Evolutionary conservation across 2,329 filamentous ascomycete genomes (phyloP).

Genomic region (Delphinella strobiligena): DNA sequence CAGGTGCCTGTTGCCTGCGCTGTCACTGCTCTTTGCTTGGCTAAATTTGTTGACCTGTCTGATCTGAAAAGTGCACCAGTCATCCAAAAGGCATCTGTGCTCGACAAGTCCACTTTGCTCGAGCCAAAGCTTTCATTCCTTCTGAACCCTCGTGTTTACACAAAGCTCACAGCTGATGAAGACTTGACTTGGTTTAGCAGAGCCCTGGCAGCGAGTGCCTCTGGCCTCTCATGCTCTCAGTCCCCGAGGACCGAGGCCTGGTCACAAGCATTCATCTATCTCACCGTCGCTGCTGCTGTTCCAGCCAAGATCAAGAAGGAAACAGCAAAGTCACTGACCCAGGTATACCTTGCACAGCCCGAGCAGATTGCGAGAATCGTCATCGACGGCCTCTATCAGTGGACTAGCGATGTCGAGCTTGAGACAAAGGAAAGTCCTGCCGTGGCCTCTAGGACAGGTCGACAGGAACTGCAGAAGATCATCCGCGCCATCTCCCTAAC

Average conservation of each 20-base stretch:
- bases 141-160: slow-evolving; percentile 72
- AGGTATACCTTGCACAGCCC: slow-evolving; percentile 51
- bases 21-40: slow-evolving; percentile 49
- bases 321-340: slow-evolving; percentile 49
- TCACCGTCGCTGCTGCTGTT: slow-evolving; percentile 52
- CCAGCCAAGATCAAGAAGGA: slow-evolving; percentile 52
- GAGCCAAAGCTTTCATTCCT: slow-evolving; percentile 82
- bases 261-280: slow-evolving; percentile 76
- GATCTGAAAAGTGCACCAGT: slow-evolving; percentile 45
- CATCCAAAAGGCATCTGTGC: slow-evolving; percentile 50
- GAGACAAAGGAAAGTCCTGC: slow-evolving; percentile 71
- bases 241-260: slow-evolving; percentile 51
- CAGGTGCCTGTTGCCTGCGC: slow-evolving; percentile 71
- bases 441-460: slow-evolving; percentile 51
- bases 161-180: slow-evolving; percentile 60
- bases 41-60: slow-evolving; percentile 41
- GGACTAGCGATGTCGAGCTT: slow-evolving; percentile 54
- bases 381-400: slow-evolving; percentile 65
- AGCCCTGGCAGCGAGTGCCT: slow-evolving; percentile 43
- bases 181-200: slow-evolving; percentile 68
- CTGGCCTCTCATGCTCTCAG: slow-evolving; percentile 12
- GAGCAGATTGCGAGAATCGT: slow-evolving; percentile 50
- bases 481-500: slow-evolving; percentile 52
- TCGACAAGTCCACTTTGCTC: slow-evolving; percentile 52
- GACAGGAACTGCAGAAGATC: slow-evolving; percentile 49